Evolutionary conservation across 2,329 filamentous ascomycete species (phyloP).

Genomic region (Fusarium pilosicola): DNA sequence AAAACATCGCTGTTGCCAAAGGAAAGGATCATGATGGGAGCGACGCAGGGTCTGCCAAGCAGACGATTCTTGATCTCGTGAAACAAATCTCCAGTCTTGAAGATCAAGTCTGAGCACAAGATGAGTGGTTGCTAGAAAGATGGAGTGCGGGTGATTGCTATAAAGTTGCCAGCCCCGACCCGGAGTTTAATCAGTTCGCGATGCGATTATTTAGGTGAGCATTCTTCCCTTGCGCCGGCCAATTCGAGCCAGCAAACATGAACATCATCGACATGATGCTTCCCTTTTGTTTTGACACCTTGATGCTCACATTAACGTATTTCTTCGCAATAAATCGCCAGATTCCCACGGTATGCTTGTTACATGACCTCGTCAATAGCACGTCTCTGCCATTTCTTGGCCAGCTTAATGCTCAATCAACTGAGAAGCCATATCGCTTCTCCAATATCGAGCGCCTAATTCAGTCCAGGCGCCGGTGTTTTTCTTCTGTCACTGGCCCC

Average conservation of each 20-base stretch:
- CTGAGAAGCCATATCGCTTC: not conserved
- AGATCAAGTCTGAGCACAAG: not conserved
- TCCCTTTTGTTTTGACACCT: not conserved
- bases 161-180: not conserved
- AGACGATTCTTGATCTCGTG: not conserved
- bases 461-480: not conserved
- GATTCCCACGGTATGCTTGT: rapidly evolving
- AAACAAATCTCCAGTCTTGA: not conserved
- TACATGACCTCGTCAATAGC: not conserved
- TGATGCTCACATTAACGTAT: rapidly evolving
- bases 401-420: not conserved
- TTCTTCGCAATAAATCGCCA: rapidly evolving
- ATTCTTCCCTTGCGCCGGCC: not conserved
- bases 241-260: not conserved
- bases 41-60: not conserved
- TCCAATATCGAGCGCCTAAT: too few relatives aligned
- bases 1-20: not conserved
- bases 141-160: not conserved
- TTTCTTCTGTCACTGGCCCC: not conserved
- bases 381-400: not conserved
- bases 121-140: not conserved
- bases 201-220: not conserved
- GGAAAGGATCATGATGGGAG: not conserved
- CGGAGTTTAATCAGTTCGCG: not conserved
- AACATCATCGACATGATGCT: not conserved